Conservation (phyloP, 2,329 filamentous ascomycete species). For the Pseudogymnoascus sp. region DNA sequence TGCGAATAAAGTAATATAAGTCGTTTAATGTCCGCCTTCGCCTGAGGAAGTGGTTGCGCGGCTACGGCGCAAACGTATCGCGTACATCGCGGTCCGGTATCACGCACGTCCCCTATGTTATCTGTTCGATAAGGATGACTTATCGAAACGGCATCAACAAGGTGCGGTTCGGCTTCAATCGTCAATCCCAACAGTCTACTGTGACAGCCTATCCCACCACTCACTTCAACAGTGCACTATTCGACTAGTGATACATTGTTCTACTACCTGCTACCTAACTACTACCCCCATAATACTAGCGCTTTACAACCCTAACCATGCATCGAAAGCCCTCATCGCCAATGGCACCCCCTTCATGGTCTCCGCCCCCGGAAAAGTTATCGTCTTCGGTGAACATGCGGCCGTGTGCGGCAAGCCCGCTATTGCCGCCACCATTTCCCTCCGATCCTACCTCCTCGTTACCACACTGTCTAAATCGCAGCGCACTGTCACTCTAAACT, state of each 20-base stretch:
- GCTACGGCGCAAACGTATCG: background rate
- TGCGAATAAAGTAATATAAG: background rate
- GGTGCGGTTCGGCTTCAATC: background rate
- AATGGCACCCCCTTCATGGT: conserved; percentile 92
- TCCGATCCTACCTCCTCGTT: conserved; percentile 93
- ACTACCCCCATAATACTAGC: background rate
- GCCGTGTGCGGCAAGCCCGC: conserved; percentile 96
- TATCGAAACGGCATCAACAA: background rate
- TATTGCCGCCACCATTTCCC: conserved; percentile 87
- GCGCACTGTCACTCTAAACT: conserved; percentile 77
- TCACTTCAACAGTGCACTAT: background rate
- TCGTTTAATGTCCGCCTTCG: background rate
- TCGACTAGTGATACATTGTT: background rate
- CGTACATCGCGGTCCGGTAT: background rate
- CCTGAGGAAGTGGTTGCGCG: background rate
- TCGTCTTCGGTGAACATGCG: conserved; percentile 94
- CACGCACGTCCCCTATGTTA: background rate
- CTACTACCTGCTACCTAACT: background rate
- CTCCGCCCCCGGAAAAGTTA: conserved; percentile 94
- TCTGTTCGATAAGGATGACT: background rate
- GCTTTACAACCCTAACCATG: background rate
- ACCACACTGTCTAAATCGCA: conserved; percentile 92
- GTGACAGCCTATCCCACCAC: background rate
- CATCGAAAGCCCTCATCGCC: conserved; percentile 51
- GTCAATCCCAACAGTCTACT: background rate